phyloP scores from a whole-genome alignment of 2,329 filamentous ascomycete genomes.

The Diaporthe citri region DNA sequence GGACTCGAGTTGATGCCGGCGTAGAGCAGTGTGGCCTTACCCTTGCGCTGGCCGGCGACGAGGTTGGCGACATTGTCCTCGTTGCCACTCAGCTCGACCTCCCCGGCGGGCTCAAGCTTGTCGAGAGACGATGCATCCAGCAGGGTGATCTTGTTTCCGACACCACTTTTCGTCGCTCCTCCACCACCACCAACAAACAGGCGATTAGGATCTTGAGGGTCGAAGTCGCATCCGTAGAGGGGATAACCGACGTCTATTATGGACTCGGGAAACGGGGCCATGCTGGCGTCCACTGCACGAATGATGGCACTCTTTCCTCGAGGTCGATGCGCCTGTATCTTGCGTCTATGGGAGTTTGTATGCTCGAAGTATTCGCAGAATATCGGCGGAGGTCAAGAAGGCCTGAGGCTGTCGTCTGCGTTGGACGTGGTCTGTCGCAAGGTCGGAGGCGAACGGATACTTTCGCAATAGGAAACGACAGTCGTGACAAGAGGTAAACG shows the following conservation, averaged over 20 bases:
- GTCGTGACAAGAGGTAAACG: not conserved
- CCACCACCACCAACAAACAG: slow-evolving; percentile 90
- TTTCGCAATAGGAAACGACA: not conserved
- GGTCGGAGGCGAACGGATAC: not conserved
- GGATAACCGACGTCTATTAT: slow-evolving; percentile 83
- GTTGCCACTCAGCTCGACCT: slow-evolving; percentile 82
- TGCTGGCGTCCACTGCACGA: slow-evolving; percentile 33
- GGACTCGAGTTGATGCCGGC: slow-evolving; percentile 89
- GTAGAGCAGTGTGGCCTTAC: slow-evolving; percentile 69
- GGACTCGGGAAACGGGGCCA: slow-evolving; percentile 59
- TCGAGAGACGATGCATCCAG: slow-evolving; percentile 77
- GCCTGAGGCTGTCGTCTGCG: slow-evolving; percentile 4
- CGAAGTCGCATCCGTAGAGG: slow-evolving; percentile 89
- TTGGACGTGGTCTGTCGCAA: not conserved
- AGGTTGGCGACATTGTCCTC: slow-evolving; percentile 93
- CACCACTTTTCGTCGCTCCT: slow-evolving; percentile 82
- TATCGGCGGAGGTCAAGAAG: not conserved
- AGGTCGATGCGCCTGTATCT: not conserved
- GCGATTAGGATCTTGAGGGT: slow-evolving; percentile 80
- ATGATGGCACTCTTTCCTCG: not conserved
- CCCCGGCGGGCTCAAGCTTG: slow-evolving; percentile 74
- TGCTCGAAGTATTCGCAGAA: not conserved
- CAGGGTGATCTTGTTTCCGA: slow-evolving; percentile 86
- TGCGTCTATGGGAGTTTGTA: not conserved
- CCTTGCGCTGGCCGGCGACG: slow-evolving; percentile 73